These are phyloP conservation scores for Mrakia hoshinonis DNA, from an alignment of 768 basidiomycete genomes.

Conservation along the genomic window DNA sequence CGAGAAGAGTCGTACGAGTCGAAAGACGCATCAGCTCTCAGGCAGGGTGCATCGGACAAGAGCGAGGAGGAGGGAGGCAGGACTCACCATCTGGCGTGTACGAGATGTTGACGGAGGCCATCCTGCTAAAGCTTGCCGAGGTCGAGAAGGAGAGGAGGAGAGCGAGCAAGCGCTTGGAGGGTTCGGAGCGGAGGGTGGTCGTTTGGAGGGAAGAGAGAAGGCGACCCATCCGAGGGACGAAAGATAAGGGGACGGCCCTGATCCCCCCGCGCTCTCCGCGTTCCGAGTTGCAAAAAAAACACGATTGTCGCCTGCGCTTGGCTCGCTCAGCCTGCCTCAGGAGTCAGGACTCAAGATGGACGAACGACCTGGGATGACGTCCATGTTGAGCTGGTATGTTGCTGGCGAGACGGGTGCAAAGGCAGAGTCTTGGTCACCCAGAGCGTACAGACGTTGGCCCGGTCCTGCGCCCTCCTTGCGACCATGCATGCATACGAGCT, in stretches of 20 bases:
- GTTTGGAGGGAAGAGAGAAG: background rate
- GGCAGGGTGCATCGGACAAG: background rate
- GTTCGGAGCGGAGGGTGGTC: background rate
- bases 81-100: conserved; percentile 5
- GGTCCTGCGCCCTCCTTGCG: no score
- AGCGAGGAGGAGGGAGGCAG: background rate
- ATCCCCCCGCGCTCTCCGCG: background rate
- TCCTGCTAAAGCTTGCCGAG: background rate
- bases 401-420: no score
- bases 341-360: no score
- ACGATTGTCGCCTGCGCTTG: no score
- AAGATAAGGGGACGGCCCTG: no score
- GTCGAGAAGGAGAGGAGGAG: background rate
- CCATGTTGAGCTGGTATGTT: no score
- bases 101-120: conserved; percentile 11
- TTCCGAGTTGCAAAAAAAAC: no score
- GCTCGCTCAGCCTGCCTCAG: no score
- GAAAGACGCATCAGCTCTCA: background rate
- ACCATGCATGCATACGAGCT: no score
- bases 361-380: no score
- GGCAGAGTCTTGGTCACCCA: no score
- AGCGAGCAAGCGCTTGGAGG: background rate
- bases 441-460: no score
- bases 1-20: background rate
- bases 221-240: background rate